Conservation (phyloP, 2,329 filamentous ascomycete species). For the Calonectria multiphialidica region DNA sequence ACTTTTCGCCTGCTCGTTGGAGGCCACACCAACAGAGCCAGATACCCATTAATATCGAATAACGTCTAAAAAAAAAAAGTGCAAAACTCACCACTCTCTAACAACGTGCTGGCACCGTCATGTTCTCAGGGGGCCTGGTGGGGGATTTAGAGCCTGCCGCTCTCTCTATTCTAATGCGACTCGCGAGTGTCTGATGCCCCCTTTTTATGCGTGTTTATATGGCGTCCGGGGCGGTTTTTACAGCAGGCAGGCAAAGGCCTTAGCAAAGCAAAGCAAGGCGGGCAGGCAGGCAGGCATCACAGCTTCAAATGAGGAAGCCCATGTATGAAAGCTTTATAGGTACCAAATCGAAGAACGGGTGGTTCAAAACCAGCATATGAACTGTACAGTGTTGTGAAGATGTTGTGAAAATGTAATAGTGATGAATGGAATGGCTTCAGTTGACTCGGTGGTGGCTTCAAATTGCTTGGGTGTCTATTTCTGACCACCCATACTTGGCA, state of each 20-base stretch:
- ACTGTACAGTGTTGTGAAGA: neutral
- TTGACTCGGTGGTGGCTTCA: neutral
- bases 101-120: slow-evolving; percentile 44
- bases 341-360: slow-evolving; percentile 35
- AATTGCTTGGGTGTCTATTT: neutral
- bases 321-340: slow-evolving; percentile 38
- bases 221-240: slow-evolving; percentile 44
- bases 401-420: neutral
- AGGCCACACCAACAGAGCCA: slow-evolving; percentile 37
- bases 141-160: slow-evolving; percentile 36
- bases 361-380: slow-evolving; percentile 26
- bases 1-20: slow-evolving; percentile 25
- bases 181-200: slow-evolving; percentile 44
- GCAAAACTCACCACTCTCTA: slow-evolving; percentile 44
- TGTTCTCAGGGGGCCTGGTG: slow-evolving; percentile 35
- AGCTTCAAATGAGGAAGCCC: slow-evolving; percentile 19
- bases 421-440: neutral
- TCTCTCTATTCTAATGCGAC: slow-evolving; percentile 42
- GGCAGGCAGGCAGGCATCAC: slow-evolving; percentile 35
- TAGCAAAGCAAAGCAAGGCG: slow-evolving; percentile 15
- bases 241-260: slow-evolving; percentile 35
- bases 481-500: neutral
- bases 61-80: slow-evolving; percentile 36
- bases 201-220: slow-evolving; percentile 45
- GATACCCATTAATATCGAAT: slow-evolving; percentile 33